Base-by-base conservation (phyloP, 352 stramenopile genomes). In the Pythium rishiriense region DNA sequence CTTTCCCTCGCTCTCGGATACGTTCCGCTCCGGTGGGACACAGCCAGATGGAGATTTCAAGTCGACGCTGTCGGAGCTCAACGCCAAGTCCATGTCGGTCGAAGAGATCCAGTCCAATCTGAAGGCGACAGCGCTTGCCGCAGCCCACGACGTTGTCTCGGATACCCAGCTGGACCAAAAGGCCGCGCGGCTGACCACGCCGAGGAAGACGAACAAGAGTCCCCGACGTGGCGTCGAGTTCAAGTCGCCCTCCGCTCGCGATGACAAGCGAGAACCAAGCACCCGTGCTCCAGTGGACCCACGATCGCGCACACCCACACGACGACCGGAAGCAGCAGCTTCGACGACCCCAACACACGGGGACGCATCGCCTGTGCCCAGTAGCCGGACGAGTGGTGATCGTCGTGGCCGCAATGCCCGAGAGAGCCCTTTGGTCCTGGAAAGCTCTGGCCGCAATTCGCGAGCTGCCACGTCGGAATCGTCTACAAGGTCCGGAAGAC, bases 21-120 rank as follows among this genome's bases (percentile, higher is more conserved):
- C 53, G 11, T 66, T 64, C 21, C 49, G 54, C 6, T 60, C 55
- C 22, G 47, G 17, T 7, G 2, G 37, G 0, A 11, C 49, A 2
- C 1, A n/a, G 42, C 26, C 31, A 4, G 42, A 37, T 1, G 41
- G 59, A 58, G 5, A 75, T 74, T 60, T 78, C 68, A 88, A 88
- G 47, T 70, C 66, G 3, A 73, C 81, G 24, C 63, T 91, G 19
- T 78, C 81, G 0, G 81, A 91, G 60, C 63, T 92, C 15, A 94
- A 93, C 42, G 79, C 83, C 12, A 78, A 81, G 29, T 94, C 83
- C 5, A 59, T 88, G 29, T 79, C 70, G 55, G 70, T 93, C 33
- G 62, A 77, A 37, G 72, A 84, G 29, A 58, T 78, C 12, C 66
- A 73, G 29, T 73, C 66, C 4, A 73, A 50, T 42, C 42, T 72